Conservation (phyloP, 2,329 filamentous ascomycete genomes). For the Fusarium sp. region DNA sequence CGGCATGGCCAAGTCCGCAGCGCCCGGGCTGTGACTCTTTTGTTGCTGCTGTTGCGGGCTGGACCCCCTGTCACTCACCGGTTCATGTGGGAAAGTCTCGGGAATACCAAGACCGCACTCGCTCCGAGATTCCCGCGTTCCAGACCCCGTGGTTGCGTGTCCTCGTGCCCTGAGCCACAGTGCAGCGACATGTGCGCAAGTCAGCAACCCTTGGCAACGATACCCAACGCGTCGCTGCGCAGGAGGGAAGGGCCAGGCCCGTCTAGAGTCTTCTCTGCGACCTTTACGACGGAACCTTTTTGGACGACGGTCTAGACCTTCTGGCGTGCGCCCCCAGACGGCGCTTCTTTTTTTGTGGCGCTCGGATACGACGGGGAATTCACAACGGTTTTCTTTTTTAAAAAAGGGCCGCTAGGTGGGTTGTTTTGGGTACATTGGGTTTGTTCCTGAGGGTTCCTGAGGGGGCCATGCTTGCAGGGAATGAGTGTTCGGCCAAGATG, state of each 20-base stretch:
- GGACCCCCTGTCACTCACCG: not conserved
- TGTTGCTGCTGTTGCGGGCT: not conserved
- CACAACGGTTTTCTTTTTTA: slow-evolving; percentile 22
- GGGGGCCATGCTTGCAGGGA: not conserved
- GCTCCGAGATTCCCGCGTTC: slow-evolving; percentile 24
- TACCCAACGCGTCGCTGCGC: not conserved
- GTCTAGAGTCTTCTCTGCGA: not conserved
- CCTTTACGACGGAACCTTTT: not conserved
- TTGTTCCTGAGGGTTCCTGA: not conserved
- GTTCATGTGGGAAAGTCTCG: slow-evolving; percentile 39
- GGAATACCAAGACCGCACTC: slow-evolving; percentile 33
- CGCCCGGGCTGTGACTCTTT: not conserved
- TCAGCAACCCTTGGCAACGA: slow-evolving; percentile 17
- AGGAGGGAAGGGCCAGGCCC: not conserved
- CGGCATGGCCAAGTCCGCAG: not conserved
- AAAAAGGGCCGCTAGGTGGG: not conserved
- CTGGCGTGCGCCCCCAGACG: not conserved
- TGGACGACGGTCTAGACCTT: slow-evolving; percentile 29
- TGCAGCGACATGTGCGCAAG: not conserved
- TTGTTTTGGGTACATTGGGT: not conserved
- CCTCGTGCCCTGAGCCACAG: slow-evolving; percentile 42
- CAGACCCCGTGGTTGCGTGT: slow-evolving; percentile 27
- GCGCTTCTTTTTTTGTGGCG: slow-evolving; percentile 17
- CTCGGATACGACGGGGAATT: slow-evolving; percentile 24
- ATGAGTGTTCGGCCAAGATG: not conserved